Conservation (phyloP, 805 yeast genomes). For the Cyberlindnera samutprakarnensis region DNA sequence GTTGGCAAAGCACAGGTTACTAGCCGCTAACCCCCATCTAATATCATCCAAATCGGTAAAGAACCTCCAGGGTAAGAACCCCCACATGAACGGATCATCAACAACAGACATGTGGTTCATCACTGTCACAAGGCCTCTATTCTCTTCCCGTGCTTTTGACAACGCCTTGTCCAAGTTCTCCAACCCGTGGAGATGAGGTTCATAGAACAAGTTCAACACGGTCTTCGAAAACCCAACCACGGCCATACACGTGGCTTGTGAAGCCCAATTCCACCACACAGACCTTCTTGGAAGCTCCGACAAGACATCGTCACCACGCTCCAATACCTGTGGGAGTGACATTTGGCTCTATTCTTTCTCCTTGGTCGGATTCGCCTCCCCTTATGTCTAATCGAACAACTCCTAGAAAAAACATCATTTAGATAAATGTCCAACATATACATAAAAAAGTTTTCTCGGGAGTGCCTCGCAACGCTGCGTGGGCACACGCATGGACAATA, state of each 20-base stretch:
- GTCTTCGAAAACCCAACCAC: constrained; percentile 61
- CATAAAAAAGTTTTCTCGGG: no score
- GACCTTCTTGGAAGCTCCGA: constrained; percentile 52
- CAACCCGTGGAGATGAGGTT: constrained; percentile 52
- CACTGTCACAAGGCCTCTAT: constrained; percentile 71
- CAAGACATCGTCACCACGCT: constrained; percentile 69
- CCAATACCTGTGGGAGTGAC: constrained; percentile 64
- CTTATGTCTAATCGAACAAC: no score
- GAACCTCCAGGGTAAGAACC: constrained; percentile 67
- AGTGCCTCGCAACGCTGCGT: no score
- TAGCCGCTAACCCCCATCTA: constrained; percentile 94
- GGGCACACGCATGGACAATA: no score
- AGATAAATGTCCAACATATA: no score
- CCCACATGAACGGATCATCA: constrained; percentile 92
- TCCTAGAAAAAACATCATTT: no score
- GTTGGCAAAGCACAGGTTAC: constrained; percentile 75
- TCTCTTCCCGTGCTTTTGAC: constrained; percentile 53
- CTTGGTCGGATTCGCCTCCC: no score
- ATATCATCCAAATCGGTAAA: constrained; percentile 56
- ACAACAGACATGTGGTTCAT: constrained; percentile 91
- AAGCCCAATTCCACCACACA: constrained; percentile 55
- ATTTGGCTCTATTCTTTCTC: constrained; percentile 30
- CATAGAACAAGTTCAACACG: constrained; percentile 52
- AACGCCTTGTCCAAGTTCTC: constrained; percentile 61
- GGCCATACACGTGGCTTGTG: constrained; percentile 60